A percentile compares a stretch with the other conserved stretches of the same genome.
These are phyloP conservation scores for Dryas drummondii DNA, from an alignment of 306 rosid genomes.

Conservation along the genomic window DNA sequence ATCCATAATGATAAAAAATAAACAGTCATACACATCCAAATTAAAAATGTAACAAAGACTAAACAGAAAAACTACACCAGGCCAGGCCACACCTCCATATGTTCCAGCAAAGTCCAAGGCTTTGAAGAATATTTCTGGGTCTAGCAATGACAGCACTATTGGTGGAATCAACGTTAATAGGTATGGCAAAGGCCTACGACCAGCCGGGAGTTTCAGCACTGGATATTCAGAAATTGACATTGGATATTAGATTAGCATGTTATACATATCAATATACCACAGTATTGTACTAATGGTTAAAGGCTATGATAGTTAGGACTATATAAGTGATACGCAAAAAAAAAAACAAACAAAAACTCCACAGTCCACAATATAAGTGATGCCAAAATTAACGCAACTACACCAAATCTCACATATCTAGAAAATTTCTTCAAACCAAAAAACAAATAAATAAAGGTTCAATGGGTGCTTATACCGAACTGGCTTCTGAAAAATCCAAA, in stretches of 20 bases:
- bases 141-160: slow-evolving; percentile 50
- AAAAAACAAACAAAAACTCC: too few relatives aligned
- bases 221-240: slow-evolving; percentile 24
- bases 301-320: too few relatives aligned
- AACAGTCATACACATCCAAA: not conserved
- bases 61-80: not conserved
- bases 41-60: not conserved
- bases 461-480: not conserved
- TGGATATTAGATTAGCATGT: slow-evolving; percentile 2
- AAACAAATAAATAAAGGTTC: not conserved
- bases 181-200: slow-evolving; percentile 53
- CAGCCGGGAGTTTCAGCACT: slow-evolving; percentile 66
- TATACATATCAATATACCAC: not conserved
- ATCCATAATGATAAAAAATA: not conserved
- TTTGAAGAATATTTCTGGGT: slow-evolving; percentile 69
- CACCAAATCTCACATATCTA: not conserved
- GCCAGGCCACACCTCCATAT: slow-evolving; percentile 57
- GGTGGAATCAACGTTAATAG: slow-evolving; percentile 64
- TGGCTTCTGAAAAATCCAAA: not conserved
- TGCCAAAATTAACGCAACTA: not conserved
- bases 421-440: not conserved
- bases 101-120: slow-evolving; percentile 80
- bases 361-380: too few relatives aligned
- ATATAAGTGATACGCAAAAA: too few relatives aligned
- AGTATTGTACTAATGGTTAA: not conserved